These are phyloP conservation scores for Penicillium occitanis DNA, from an alignment of 2,329 filamentous ascomycete genomes.

Conservation along the genomic window DNA sequence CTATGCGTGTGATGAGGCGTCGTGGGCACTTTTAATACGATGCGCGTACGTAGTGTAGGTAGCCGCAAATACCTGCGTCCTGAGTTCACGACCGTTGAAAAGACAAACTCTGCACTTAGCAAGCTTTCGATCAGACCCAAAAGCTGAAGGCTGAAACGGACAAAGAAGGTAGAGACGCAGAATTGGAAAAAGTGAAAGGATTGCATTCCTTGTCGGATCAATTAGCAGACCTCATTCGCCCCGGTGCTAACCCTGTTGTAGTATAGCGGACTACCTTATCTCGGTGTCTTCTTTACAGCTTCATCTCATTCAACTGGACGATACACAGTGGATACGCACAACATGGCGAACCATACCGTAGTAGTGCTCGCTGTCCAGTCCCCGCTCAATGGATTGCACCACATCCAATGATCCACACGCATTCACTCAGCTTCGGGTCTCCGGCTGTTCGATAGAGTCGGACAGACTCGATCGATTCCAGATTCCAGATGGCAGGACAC, in stretches of 20 bases:
- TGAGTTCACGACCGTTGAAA: not conserved
- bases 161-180: not conserved
- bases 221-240: not conserved
- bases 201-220: not conserved
- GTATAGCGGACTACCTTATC: constrained; percentile 4
- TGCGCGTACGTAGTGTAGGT: no score
- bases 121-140: not conserved
- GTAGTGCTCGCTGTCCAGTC: not conserved
- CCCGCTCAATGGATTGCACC: not conserved
- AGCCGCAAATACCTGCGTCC: not conserved
- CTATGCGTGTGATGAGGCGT: not conserved
- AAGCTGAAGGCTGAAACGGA: not conserved
- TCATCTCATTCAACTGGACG: not conserved
- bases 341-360: not conserved
- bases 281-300: not conserved
- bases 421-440: not conserved
- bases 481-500: not conserved
- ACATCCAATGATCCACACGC: not conserved
- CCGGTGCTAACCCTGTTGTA: not conserved
- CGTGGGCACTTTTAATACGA: not conserved
- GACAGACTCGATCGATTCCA: not conserved
- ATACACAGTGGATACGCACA: not conserved
- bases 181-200: not conserved
- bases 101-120: not conserved
- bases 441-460: not conserved